A percentile compares a stretch with the other conserved stretches of the same genome.
These are phyloP conservation scores for Didymella exigua DNA, from an alignment of 2,329 filamentous ascomycete genomes.

Conservation along the genomic window DNA sequence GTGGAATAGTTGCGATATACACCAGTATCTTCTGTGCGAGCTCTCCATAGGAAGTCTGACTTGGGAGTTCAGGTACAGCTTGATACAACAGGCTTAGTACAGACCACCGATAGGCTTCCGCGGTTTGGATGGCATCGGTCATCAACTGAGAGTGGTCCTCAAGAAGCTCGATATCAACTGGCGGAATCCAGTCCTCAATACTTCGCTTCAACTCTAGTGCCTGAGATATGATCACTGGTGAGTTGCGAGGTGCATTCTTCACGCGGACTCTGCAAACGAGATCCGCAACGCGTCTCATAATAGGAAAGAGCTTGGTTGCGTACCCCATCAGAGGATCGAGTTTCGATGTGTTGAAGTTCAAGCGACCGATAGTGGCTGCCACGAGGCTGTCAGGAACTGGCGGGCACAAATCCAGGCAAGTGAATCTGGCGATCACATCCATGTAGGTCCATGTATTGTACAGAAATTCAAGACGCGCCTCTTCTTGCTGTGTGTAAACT, in stretches of 20 bases:
- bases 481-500: constrained; percentile 39
- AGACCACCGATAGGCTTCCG: constrained; percentile 70
- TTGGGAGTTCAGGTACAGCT: constrained; percentile 70
- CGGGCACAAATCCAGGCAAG: constrained; percentile 62
- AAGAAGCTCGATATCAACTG: constrained; percentile 60
- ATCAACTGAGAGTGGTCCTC: constrained; percentile 66
- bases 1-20: constrained; percentile 66
- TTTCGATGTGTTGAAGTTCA: constrained; percentile 12
- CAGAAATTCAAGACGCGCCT: constrained; percentile 64
- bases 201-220: constrained; percentile 64
- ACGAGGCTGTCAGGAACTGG: constrained; percentile 52
- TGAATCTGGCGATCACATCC: constrained; percentile 72
- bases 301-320: constrained; percentile 67
- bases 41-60: constrained; percentile 57
- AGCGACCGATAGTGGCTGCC: constrained; percentile 25
- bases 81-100: constrained; percentile 68
- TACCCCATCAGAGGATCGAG: constrained; percentile 73
- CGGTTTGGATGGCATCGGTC: constrained; percentile 67
- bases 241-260: constrained; percentile 56
- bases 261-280: constrained; percentile 64
- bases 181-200: constrained; percentile 67
- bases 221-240: constrained; percentile 63
- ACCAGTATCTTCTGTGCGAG: constrained; percentile 66
- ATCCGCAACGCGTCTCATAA: constrained; percentile 68
- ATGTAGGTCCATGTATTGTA: constrained; percentile 74